Evolutionary conservation across 2,329 filamentous ascomycete genomes (phyloP), one percentile per base, ranked within the genome.

Genomic region (Fusarium solani-melongenae): DNA sequence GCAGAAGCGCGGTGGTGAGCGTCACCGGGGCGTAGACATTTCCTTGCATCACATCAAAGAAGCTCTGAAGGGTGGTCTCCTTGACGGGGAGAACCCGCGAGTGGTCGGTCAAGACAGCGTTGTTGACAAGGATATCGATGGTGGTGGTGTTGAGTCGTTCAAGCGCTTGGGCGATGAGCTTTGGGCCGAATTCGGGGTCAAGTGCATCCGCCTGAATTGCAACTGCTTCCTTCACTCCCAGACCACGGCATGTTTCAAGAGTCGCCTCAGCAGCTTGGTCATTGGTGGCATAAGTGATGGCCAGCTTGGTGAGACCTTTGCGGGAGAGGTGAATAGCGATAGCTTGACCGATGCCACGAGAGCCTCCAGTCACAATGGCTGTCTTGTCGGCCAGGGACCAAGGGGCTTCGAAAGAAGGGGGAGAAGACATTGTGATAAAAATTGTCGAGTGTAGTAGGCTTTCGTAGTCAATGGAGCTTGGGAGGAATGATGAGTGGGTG

Each of bases 241-340:
- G 15, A 3, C n/a, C 9, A 2, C 53, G 53, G 8, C 53, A 56
- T 15, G 17, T 14, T 10, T 56, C 31, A 1, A 36, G 31, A 17
- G 53, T 56, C 2, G 17, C 53, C 15, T 56, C 31, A 11, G 53
- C 53, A 1, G 33, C 31, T 10, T 56, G 14, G n/a, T 9, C 2
- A 7, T 56, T 38, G 53, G 31, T 17, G 33, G 33, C 53, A 36
- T 56, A 56, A 1, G 53, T 56, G 20, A 56, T 56, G 14, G 53
- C 66, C n/a, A 68, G 29, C 14, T 65, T 65, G 8, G 20, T 29
- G 11, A 68, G 29, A 2, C 66, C 65, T 39, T 68, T 68, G 17
- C 55, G 61, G 7, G 66, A 56, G 5, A 68, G 36, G 7, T 68
- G 61, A 22, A 68, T 55, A 2, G 66, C 66, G 15, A 56, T 68